These are phyloP conservation scores for Solanum chacoense DNA, from an alignment of 305 asterid genomes.

Conservation along the genomic window DNA sequence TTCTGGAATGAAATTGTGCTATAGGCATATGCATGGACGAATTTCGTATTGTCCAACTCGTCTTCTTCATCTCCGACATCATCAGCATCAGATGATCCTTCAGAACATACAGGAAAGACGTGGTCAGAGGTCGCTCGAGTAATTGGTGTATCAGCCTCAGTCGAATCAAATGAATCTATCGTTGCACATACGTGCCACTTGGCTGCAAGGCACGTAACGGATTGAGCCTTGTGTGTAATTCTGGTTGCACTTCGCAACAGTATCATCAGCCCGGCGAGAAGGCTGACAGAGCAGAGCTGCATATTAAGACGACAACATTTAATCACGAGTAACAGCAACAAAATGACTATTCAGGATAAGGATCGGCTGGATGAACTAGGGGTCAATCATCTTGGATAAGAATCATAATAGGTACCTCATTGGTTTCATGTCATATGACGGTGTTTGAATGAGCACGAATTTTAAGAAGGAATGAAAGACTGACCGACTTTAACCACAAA, in stretches of 20 bases:
- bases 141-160: constrained; percentile 42
- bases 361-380: not conserved
- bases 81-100: constrained; percentile 37
- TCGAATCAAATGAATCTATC: constrained; percentile 52
- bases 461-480: not conserved
- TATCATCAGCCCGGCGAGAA: constrained; percentile 66
- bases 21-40: constrained; percentile 43
- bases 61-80: constrained; percentile 91
- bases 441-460: not conserved
- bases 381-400: not conserved
- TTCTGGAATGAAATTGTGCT: constrained; percentile 87
- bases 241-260: constrained; percentile 68
- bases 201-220: constrained; percentile 73
- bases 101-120: constrained; percentile 10
- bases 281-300: constrained; percentile 78
- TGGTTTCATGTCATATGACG: not conserved
- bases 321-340: not conserved
- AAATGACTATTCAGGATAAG: not conserved
- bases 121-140: constrained; percentile 7
- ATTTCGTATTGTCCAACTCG: constrained; percentile 56
- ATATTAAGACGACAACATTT: not conserved
- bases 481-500: not conserved
- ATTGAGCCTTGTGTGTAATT: constrained; percentile 81
- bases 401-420: not conserved
- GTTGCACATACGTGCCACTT: constrained; percentile 95